Evolutionary conservation across 305 asterid genomes (phyloP), one percentile per base, ranked within the genome.

Genomic region (Fraxinus greggii): DNA sequence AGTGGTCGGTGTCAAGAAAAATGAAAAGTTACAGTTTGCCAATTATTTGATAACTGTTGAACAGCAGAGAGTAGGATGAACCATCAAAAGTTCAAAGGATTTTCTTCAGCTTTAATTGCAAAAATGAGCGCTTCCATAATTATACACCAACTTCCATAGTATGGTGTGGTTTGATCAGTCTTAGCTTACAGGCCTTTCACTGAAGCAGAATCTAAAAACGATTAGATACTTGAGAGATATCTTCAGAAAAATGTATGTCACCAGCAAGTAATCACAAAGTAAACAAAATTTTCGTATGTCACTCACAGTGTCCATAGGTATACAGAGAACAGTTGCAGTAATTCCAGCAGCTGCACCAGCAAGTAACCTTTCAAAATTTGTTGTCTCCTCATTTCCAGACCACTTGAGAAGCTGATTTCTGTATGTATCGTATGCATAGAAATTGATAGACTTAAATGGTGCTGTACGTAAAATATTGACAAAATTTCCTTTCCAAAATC

Each of bases 291-390:
- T 75, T 59, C 76, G 87, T 85, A 81, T 21, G 77, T 63, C 81
- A 89, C 99, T 91, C 87, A 95, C 99, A 88, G 99, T 95, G 89
- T 95, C 99, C 99, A 95, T 90, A 51, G 99, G 98, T 86, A 95
- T 92, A 86, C 98, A 95, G 77, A 95, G 97, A 70, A 94, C 87
- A 15, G 99, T 95, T 26, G 99, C 99, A 69, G 98, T 94, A 81
- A 95, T 90, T 89, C 99, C 98, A 84, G 99, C 98, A 4, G 97
- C 94, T 81, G 98, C 99, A 83, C 99, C 99, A 9, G 99, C 98
- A 81, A 93, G 76, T 75, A 95, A 94, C 88, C 98, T 95, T 83
- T 95, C 97, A 82, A 92, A 85, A 89, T 94, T 93, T 80, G 98
- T 90, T 31, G 95, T 83, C 88, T 95, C 98, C 54, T 88, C 89